A percentile compares a stretch with the other conserved stretches of the same genome.
These are phyloP conservation scores for Vaccinium vitisidaea DNA, from an alignment of 148 eudicot species.

Conservation along the genomic window DNA sequence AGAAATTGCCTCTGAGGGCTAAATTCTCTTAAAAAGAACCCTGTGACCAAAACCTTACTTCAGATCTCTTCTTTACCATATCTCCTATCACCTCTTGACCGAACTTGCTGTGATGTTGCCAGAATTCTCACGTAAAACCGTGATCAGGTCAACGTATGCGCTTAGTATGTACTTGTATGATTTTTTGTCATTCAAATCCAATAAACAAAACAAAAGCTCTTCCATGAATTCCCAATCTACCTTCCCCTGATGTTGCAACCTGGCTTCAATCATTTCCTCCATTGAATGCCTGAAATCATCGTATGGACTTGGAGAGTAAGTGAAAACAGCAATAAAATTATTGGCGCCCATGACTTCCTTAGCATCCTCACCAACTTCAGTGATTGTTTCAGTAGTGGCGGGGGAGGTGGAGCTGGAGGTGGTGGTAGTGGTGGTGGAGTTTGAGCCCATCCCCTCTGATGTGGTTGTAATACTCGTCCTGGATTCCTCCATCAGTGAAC, in stretches of 20 bases:
- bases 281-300: conserved; percentile 72
- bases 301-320: conserved; percentile 54
- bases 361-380: neutral
- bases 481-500: conserved; percentile 46
- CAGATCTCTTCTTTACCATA: neutral
- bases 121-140: conserved; percentile 26
- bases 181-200: conserved; percentile 67
- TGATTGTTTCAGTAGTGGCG: neutral
- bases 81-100: neutral
- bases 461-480: conserved; percentile 6
- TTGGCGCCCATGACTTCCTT: conserved; percentile 20
- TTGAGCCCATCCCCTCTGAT: conserved; percentile 26
- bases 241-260: conserved; percentile 31
- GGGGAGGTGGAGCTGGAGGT: neutral
- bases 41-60: neutral
- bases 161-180: conserved; percentile 55
- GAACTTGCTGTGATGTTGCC: conserved; percentile 9
- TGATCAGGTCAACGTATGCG: conserved; percentile 66
- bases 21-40: neutral
- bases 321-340: conserved; percentile 55
- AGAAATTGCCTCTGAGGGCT: neutral
- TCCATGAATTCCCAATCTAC: conserved; percentile 85
- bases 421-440: neutral
- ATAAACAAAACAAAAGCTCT: conserved; percentile 62
- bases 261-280: conserved; percentile 59